Evolutionary conservation across 768 basidiomycete genomes (phyloP).

Genomic region (Leucosporidium scottii): DNA sequence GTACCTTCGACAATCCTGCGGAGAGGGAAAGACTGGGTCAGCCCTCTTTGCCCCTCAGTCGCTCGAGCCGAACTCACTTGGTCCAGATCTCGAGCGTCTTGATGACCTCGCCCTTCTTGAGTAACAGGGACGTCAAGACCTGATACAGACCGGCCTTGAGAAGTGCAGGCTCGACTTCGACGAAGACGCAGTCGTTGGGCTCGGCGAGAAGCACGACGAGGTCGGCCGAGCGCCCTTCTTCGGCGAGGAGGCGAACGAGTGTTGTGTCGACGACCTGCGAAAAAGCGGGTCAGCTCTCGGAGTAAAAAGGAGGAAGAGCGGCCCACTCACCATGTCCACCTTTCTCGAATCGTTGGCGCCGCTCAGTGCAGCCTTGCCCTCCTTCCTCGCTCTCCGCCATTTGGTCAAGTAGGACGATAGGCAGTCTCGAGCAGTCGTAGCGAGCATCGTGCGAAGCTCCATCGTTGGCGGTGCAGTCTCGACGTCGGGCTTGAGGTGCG

Average conservation of each 20-base stretch:
- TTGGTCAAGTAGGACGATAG: constrained; percentile 17
- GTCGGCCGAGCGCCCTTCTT: constrained; percentile 7
- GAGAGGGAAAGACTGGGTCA: background rate
- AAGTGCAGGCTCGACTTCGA: constrained; percentile 6
- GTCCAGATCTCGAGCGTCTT: constrained; percentile 28
- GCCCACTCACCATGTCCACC: constrained; percentile 27
- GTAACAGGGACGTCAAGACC: constrained; percentile 13
- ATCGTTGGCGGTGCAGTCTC: constrained; percentile 22
- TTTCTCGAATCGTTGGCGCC: constrained; percentile 27
- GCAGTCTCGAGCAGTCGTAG: constrained; percentile 7
- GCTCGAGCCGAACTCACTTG: constrained; percentile 6
- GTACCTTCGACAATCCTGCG: constrained; percentile 24
- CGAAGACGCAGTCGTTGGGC: constrained; percentile 26
- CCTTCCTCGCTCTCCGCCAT: constrained; percentile 25
- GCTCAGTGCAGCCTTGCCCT: background rate
- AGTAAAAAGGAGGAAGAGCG: background rate
- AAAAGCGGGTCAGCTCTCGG: background rate
- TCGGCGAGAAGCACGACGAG: constrained; percentile 27
- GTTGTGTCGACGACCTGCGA: constrained; percentile 28
- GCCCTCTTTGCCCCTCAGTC: background rate
- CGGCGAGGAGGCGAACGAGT: constrained; percentile 21
- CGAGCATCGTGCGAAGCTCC: constrained; percentile 17
- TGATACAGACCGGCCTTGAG: constrained; percentile 12
- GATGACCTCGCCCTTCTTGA: constrained; percentile 3
- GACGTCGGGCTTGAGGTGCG: constrained; percentile 32